A percentile compares a stretch with the other conserved stretches of the same genome.
Conservation (phyloP, 2,329 filamentous ascomycete genomes). For the Penicillium sp. region DNA sequence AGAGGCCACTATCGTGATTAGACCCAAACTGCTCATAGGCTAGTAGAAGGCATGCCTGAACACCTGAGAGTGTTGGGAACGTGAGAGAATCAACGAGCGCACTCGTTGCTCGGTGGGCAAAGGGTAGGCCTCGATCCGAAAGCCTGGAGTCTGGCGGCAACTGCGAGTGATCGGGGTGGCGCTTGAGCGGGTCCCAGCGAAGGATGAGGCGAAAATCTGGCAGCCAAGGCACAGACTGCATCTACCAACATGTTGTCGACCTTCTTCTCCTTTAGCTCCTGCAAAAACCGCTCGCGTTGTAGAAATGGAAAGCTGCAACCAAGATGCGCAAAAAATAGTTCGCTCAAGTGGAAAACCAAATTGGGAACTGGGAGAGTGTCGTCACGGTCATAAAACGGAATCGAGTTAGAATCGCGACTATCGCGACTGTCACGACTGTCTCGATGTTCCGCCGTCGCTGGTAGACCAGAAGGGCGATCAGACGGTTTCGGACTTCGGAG, state of each 20-base stretch:
- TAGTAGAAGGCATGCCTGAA: slow-evolving; percentile 76
- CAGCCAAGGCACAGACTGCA: slow-evolving; percentile 74
- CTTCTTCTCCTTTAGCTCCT: slow-evolving; percentile 72
- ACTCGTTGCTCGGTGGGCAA: slow-evolving; percentile 76
- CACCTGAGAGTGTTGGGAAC: slow-evolving; percentile 74
- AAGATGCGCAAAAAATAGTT: slow-evolving; percentile 74
- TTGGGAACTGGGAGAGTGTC: slow-evolving; percentile 66
- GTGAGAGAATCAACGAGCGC: slow-evolving; percentile 77
- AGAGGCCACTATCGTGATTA: slow-evolving; percentile 80
- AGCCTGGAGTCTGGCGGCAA: slow-evolving; percentile 32
- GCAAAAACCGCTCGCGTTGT: slow-evolving; percentile 64
- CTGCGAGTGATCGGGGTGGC: slow-evolving; percentile 41
- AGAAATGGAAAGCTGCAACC: slow-evolving; percentile 85
- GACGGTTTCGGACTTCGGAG: slow-evolving; percentile 31
- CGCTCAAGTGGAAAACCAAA: slow-evolving; percentile 69
- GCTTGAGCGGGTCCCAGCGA: slow-evolving; percentile 49
- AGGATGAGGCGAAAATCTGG: slow-evolving; percentile 66
- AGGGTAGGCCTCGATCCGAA: slow-evolving; percentile 69
- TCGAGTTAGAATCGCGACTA: slow-evolving; percentile 34
- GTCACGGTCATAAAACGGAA: slow-evolving; percentile 71
- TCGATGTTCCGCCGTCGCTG: slow-evolving; percentile 21
- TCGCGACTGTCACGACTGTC: slow-evolving; percentile 31
- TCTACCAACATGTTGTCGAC: slow-evolving; percentile 82
- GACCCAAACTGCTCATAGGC: slow-evolving; percentile 87
- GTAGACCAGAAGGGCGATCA: slow-evolving; percentile 17